phyloP scores from a whole-genome alignment of 1,284 basidiomycete genomes.

The Ceratobasidium papillatum region DNA sequence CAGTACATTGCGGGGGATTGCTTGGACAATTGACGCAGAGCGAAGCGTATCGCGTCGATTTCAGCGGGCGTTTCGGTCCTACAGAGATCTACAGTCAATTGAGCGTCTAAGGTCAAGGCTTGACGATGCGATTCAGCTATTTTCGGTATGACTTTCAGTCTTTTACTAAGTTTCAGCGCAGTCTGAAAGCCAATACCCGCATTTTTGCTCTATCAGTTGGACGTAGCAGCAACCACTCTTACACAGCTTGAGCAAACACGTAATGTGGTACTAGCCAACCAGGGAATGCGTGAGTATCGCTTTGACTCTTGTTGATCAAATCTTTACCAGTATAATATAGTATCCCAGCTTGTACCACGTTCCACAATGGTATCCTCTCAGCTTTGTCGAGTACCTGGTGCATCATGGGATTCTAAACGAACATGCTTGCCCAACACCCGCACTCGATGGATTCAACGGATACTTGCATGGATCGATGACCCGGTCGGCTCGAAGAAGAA shows the following conservation, averaged over 20 bases:
- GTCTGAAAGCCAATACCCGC: no score
- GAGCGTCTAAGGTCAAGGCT: not conserved
- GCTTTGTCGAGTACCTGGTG: not conserved
- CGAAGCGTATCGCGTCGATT: not conserved
- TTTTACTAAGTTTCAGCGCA: not conserved
- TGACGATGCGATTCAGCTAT: not conserved
- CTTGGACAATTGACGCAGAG: not conserved
- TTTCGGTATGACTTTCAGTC: not conserved
- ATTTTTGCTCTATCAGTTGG: not conserved
- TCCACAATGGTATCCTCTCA: not conserved
- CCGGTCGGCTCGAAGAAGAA: no score
- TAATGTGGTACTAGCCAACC: not conserved
- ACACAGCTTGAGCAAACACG: not conserved
- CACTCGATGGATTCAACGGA: not conserved
- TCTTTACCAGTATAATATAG: not conserved
- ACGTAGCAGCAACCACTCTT: not conserved
- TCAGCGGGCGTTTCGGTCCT: not conserved
- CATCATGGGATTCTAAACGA: constrained; percentile 1
- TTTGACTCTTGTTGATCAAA: not conserved
- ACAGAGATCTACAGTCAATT: not conserved
- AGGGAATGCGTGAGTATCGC: not conserved
- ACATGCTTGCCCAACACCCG: not conserved
- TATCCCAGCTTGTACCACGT: not conserved
- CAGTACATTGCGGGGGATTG: not conserved
- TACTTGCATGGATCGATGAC: not conserved